phyloP scores from a whole-genome alignment of 2,329 filamentous ascomycete genomes.

The Cladophialophora exuberans region DNA sequence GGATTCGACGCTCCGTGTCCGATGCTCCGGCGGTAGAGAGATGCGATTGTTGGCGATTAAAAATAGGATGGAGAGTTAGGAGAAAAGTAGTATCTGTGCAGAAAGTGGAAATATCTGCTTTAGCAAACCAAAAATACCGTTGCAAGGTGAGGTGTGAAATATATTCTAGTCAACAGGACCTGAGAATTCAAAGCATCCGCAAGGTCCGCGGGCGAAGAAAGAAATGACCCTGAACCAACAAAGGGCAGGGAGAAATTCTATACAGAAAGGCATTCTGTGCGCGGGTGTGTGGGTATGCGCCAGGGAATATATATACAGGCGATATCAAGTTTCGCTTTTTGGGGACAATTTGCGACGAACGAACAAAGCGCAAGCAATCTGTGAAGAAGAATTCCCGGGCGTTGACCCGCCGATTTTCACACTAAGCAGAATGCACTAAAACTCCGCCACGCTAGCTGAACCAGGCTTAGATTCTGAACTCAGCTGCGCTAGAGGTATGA shows the following conservation, averaged over 20 bases:
- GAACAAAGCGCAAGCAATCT: too few relatives aligned
- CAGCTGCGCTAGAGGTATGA: not conserved
- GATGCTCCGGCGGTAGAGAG: not conserved
- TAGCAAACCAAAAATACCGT: not conserved
- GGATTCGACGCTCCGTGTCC: not conserved
- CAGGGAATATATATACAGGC: not conserved
- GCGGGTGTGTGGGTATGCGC: too few relatives aligned
- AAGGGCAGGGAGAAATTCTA: conserved; percentile 13
- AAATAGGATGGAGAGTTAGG: not conserved
- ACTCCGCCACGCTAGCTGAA: not conserved
- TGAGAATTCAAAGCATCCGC: conserved; percentile 12
- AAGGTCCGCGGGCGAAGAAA: conserved; percentile 10
- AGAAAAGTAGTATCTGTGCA: not conserved
- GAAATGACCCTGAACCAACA: conserved; percentile 13
- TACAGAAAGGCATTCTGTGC: conserved; percentile 3
- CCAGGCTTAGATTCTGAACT: not conserved
- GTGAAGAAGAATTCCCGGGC: too few relatives aligned
- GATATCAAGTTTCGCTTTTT: too few relatives aligned
- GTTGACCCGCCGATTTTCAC: too few relatives aligned
- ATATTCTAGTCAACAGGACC: conserved; percentile 4
- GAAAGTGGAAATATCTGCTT: not conserved
- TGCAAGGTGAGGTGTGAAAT: not conserved
- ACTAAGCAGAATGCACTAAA: not conserved
- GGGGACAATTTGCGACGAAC: not conserved
- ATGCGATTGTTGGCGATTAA: not conserved